phyloP scores from a whole-genome alignment of 345 rosid genomes.

The Arabis hirsuta region DNA sequence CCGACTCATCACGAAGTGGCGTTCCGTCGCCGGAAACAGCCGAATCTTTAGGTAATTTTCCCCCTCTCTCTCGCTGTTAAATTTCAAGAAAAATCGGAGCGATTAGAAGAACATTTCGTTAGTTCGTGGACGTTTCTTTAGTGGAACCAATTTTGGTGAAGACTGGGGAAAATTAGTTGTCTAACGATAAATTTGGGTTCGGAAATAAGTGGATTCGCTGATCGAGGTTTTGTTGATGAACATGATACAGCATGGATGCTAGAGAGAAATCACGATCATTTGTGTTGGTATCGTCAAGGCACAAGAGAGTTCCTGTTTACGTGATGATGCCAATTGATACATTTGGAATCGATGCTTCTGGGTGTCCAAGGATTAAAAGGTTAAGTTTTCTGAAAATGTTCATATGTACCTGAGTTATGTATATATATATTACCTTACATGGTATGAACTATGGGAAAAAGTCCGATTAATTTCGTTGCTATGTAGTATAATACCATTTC shows the following conservation, averaged over 20 bases:
- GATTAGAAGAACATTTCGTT: slow-evolving; percentile 18
- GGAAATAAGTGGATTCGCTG: not conserved
- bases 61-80: slow-evolving; percentile 5
- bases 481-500: slow-evolving; percentile 10
- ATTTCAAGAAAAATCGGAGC: not conserved
- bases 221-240: slow-evolving; percentile 19
- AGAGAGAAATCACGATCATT: slow-evolving; percentile 58
- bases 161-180: not conserved
- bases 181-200: not conserved
- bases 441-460: slow-evolving; percentile 10
- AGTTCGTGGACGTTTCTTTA: slow-evolving; percentile 11
- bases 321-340: slow-evolving; percentile 65
- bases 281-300: slow-evolving; percentile 58
- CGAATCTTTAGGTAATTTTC: slow-evolving; percentile 56
- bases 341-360: slow-evolving; percentile 59
- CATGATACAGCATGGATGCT: slow-evolving; percentile 62
- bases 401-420: slow-evolving; percentile 11
- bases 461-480: not conserved
- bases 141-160: slow-evolving; percentile 15
- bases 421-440: slow-evolving; percentile 22
- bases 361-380: slow-evolving; percentile 62
- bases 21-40: slow-evolving; percentile 47
- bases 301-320: slow-evolving; percentile 60
- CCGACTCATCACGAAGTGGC: slow-evolving; percentile 45
- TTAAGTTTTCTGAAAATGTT: slow-evolving; percentile 25